These are phyloP conservation scores for Phlebiopsis gigantea DNA, from an alignment of 768 basidiomycete species.

Conservation along the genomic window DNA sequence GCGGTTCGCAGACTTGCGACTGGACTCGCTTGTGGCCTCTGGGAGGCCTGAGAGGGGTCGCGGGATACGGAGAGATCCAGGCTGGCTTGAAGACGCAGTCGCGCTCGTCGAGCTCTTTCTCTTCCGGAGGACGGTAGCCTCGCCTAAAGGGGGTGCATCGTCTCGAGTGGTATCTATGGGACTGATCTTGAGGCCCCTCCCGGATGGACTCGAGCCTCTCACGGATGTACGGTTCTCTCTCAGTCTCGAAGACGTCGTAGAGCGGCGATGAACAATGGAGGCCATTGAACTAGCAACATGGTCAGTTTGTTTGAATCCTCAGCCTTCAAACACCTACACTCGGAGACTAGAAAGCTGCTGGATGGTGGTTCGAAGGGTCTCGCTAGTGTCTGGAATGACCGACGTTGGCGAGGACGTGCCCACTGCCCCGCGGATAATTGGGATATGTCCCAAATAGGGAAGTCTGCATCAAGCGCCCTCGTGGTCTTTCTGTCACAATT, in stretches of 20 bases:
- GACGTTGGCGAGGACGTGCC: no score
- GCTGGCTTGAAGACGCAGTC: not conserved
- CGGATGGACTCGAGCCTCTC: not conserved
- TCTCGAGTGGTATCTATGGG: conserved; percentile 29
- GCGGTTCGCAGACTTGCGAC: not conserved
- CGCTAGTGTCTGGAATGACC: no score
- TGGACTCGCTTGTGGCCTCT: not conserved
- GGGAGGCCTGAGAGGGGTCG: not conserved
- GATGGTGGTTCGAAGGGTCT: no score
- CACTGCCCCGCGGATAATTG: no score
- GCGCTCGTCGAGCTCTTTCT: conserved; percentile 24
- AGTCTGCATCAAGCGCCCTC: no score
- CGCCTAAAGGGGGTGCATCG: conserved; percentile 15
- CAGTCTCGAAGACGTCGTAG: conserved; percentile 9
- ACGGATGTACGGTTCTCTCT: conserved; percentile 18
- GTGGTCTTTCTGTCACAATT: no score
- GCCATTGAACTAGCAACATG: not conserved
- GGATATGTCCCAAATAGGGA: no score
- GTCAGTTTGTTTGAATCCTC: no score
- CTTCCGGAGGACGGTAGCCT: conserved; percentile 21
- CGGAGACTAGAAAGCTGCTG: no score
- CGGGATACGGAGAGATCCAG: not conserved
- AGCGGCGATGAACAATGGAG: conserved; percentile 3
- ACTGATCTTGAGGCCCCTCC: conserved; percentile 29
- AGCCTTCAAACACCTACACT: no score